Evolutionary conservation across 2,329 filamentous ascomycete species (phyloP).

Genomic region (Aureobasidium leucospermi): DNA sequence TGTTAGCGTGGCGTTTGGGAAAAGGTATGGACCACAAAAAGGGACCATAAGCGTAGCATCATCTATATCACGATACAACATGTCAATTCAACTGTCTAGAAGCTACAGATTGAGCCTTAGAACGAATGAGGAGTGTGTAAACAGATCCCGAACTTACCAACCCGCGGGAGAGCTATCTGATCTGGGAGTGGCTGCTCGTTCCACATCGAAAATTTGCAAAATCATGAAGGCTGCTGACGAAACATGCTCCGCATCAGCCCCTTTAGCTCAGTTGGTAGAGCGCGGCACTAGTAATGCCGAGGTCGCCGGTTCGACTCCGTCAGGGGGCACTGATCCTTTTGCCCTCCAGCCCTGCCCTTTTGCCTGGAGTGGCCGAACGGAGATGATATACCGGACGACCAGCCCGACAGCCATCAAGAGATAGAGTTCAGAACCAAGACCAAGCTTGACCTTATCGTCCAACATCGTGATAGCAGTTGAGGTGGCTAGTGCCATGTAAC

Average conservation of each 20-base stretch:
- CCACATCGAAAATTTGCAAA: background rate
- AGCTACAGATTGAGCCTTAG: too few relatives aligned
- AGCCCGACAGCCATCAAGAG: background rate
- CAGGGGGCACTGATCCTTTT: background rate
- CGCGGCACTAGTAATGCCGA: constrained; percentile 13
- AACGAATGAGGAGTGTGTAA: too few relatives aligned
- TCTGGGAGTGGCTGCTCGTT: too few relatives aligned
- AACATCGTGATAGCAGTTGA: background rate
- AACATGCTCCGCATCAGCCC: background rate
- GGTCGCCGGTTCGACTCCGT: constrained; percentile 13
- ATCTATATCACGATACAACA: constrained; percentile 1
- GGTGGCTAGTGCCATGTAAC: background rate
- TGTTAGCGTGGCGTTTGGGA: constrained; percentile 7
- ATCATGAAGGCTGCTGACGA: background rate
- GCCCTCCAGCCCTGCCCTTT: background rate
- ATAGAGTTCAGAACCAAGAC: background rate
- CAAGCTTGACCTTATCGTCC: background rate
- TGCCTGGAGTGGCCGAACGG: too few relatives aligned
- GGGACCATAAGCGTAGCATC: background rate
- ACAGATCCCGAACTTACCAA: too few relatives aligned
- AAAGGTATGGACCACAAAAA: background rate
- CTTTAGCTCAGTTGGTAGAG: constrained; percentile 13
- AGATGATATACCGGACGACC: too few relatives aligned
- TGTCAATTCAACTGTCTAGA: background rate
- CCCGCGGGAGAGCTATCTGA: too few relatives aligned